Percentiles rank a stretch among this genome's conserved stretches.
Evolutionary conservation across 768 basidiomycete species (phyloP).

Genomic region (Paxillus involutus): DNA sequence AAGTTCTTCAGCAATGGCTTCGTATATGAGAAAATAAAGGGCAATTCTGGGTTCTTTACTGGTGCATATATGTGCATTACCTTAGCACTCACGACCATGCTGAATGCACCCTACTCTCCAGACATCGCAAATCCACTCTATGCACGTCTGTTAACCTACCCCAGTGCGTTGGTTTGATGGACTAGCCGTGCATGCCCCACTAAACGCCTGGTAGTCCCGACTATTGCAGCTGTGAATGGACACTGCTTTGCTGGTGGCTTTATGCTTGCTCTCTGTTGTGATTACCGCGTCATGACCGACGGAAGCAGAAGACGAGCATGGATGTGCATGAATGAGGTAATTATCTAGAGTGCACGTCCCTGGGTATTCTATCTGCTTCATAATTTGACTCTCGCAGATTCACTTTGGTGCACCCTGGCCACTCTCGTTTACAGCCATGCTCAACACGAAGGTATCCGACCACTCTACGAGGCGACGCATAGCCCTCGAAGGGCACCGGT

Average conservation of each 20-base stretch:
- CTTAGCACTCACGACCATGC: neutral
- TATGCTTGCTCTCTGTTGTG: constrained; percentile 77
- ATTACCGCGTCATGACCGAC: constrained; percentile 88
- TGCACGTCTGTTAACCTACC: constrained; percentile 68
- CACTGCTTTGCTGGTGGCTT: constrained; percentile 87
- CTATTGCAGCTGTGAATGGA: constrained; percentile 77
- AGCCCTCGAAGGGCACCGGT: constrained; percentile 77
- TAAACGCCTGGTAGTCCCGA: constrained; percentile 55
- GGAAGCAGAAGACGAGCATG: constrained; percentile 77
- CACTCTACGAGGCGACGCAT: constrained; percentile 65
- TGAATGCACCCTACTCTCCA: constrained; percentile 26
- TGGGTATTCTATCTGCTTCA: neutral
- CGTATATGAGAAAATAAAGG: constrained; percentile 52
- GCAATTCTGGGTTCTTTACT: constrained; percentile 65
- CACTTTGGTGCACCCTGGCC: constrained; percentile 86
- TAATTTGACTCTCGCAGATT: constrained; percentile 42
- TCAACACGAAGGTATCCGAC: constrained; percentile 64
- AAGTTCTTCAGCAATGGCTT: constrained; percentile 91
- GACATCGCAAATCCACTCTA: constrained; percentile 76
- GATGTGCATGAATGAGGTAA: constrained; percentile 92
- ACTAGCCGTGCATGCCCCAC: neutral
- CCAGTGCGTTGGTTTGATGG: constrained; percentile 47
- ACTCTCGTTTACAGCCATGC: constrained; percentile 61
- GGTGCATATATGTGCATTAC: constrained; percentile 40
- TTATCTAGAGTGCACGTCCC: neutral